Base-by-base conservation (phyloP, 208 protist genomes). In the Acanthamoeba healyi region DNA sequence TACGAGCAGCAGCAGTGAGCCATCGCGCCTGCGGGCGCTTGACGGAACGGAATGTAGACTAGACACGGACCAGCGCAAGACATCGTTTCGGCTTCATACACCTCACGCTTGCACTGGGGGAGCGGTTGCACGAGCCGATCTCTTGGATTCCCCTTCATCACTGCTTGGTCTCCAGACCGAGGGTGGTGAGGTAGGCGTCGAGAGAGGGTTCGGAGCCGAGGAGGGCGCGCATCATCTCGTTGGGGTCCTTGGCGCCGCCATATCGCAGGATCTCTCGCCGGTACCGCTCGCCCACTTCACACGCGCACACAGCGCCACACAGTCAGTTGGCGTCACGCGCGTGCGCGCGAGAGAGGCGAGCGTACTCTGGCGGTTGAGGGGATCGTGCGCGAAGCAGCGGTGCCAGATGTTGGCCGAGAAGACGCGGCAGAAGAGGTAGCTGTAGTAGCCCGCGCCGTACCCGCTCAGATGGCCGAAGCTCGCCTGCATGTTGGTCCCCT, bases 381-480 rank as follows among this genome's bases (percentile, higher is more conserved):
- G 81, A 32, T 89, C 81, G 32, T 10, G 32, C 29, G 32, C 81
- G 54, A 89, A 89, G 81, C 81, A 89, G 15, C 34, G 9, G 34
- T 89, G 51, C 81, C 81, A 89, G 9, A 89, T 10, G 81, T 89
- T 89, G 51, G 81, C 81, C 29, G 51, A 67, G n/a, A 65, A 58
- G 24, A 91, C 84, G 15, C 84, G 84, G n/a, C 56, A 74, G 58
- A n/a, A 92, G 72, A 94, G 42, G 93, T 96, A 96, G 51, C 93
- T 94, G 72, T 96, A 96, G 61, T 96, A 96, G 54, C 65, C 74
- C n/a, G 95, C 92, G 0, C 95, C 95, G 61, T 96, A 96, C n/a
- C 81, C 79, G 29, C 49, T 44, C 58, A 95, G 65, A 40, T 95
- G 94, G 6, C 29, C 34, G 34, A 92, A 81, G n/a, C 40, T 42